These are phyloP conservation scores for Handroanthus guayacan DNA, from an alignment of 257 asterid species.

Conservation along the genomic window DNA sequence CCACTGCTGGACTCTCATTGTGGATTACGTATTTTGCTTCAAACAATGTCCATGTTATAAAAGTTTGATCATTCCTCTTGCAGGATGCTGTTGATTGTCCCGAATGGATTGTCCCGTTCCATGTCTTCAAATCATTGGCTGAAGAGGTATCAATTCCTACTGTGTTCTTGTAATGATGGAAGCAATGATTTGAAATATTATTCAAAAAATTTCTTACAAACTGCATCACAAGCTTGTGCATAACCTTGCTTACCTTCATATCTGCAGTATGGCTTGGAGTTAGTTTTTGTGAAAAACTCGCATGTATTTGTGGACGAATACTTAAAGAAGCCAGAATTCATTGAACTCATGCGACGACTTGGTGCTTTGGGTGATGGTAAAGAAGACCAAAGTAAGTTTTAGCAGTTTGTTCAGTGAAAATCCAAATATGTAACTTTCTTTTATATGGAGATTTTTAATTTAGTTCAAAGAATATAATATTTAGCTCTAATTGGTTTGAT, in stretches of 20 bases:
- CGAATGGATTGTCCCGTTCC: constrained; percentile 96
- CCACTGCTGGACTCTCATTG: not conserved
- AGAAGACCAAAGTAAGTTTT: constrained; percentile 75
- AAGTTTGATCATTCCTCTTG: constrained; percentile 29
- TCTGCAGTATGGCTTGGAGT: constrained; percentile 81
- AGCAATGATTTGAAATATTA: constrained; percentile 5
- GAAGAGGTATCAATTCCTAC: constrained; percentile 71
- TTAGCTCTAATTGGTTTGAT: constrained; percentile 8
- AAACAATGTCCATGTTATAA: not conserved
- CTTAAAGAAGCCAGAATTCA: constrained; percentile 81
- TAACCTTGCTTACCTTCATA: not conserved
- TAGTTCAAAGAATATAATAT: not conserved
- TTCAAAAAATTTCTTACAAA: not conserved
- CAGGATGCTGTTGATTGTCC: constrained; percentile 99
- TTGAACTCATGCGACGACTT: constrained; percentile 93
- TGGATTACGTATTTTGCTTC: not conserved
- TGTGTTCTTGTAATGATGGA: not conserved
- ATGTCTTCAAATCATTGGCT: constrained; percentile 83
- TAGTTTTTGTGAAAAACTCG: constrained; percentile 80
- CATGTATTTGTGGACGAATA: constrained; percentile 90
- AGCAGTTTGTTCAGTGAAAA: not conserved
- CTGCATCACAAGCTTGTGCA: constrained; percentile 26
- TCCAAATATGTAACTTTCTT: not conserved
- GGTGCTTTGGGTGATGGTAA: constrained; percentile 96
- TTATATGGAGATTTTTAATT: not conserved